Base-by-base conservation (phyloP, 495 filamentous ascomycete genomes). In the Aspergillus avenaceus region DNA sequence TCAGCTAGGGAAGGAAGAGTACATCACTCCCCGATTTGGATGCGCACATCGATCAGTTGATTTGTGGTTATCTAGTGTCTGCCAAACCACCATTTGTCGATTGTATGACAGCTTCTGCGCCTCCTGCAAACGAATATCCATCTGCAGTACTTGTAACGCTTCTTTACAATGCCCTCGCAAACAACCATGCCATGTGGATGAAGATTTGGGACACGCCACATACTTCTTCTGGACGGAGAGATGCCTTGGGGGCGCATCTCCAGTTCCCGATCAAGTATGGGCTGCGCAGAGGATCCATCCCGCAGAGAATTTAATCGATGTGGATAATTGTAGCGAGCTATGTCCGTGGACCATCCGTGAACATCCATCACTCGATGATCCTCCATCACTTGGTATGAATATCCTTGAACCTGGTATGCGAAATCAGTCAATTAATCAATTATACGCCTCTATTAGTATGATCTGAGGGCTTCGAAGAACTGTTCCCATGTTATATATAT, bases 41-140 rank as follows among this genome's bases (percentile, higher is more conserved):
- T 76, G 72, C 29, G 70, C 73, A 9, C 73, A 76, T 54, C 64
- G 71, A 41, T 74, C 73, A 2, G 61, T 74, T 38, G 73, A 76
- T 49, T 51, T 74, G 22, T 76, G 73, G 73, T 48, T 76, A 14
- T 67, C 70, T 2, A 67, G 70, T 21, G 69, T 73, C 19, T 69
- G 73, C 41, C 71, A 76, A 47, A 66, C 65, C 13, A 69, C 65
- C 2, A 58, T 74, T 34, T 76, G 73, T 27, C 68, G 65, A 11
- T 53, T 69, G 7, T 63, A 69, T 38, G 69, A 73, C 48, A 63
- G 59, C 7, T 58, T 59, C 42, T 76, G 73, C 38, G 42, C 58
- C 9, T 69, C 70, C 0, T 76, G 73, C 53, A 57, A 59, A 29
- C 68, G 68, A 14, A 74, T 74, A 19, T 63, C 68, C 0, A 60